These are phyloP conservation scores for Agaricus bisporus DNA, from an alignment of 768 basidiomycete species.

Conservation along the genomic window DNA sequence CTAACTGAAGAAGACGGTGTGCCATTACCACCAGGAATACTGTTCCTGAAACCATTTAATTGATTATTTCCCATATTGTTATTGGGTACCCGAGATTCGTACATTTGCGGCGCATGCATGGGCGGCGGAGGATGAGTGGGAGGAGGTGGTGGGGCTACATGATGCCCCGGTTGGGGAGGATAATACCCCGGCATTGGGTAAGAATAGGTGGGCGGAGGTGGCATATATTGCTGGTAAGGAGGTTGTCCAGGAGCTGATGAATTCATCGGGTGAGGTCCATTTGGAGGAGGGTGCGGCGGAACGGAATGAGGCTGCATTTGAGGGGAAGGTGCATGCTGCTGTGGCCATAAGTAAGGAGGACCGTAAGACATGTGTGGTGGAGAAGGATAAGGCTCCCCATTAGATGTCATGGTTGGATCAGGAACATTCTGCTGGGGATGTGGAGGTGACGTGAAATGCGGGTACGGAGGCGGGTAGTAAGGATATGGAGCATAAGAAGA, in stretches of 20 bases:
- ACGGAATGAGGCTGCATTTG: constrained; percentile 9
- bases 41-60: constrained; percentile 5
- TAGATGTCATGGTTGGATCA: constrained; percentile 13
- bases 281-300: constrained; percentile 12
- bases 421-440: constrained; percentile 13
- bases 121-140: constrained; percentile 10
- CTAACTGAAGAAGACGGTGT: constrained; percentile 21
- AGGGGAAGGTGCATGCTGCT: constrained; percentile 13
- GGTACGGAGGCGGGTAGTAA: constrained; percentile 17
- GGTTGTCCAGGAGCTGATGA: constrained; percentile 15
- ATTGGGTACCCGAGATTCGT: constrained; percentile 1
- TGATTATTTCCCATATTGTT: constrained; percentile 22
- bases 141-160: constrained; percentile 15
- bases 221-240: constrained; percentile 13
- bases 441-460: constrained; percentile 15
- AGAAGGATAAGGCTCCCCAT: constrained; percentile 12
- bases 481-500: constrained; percentile 19
- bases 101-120: constrained; percentile 7
- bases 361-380: constrained; percentile 11
- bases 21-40: constrained; percentile 20
- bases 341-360: constrained; percentile 12
- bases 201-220: constrained; percentile 16
- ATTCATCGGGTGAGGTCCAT: constrained; percentile 7
- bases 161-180: constrained; percentile 13
- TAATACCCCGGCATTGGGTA: constrained; percentile 15